Evolutionary conservation across 148 eudicot genomes (phyloP).

Genomic region (Rhododendron simsii): DNA sequence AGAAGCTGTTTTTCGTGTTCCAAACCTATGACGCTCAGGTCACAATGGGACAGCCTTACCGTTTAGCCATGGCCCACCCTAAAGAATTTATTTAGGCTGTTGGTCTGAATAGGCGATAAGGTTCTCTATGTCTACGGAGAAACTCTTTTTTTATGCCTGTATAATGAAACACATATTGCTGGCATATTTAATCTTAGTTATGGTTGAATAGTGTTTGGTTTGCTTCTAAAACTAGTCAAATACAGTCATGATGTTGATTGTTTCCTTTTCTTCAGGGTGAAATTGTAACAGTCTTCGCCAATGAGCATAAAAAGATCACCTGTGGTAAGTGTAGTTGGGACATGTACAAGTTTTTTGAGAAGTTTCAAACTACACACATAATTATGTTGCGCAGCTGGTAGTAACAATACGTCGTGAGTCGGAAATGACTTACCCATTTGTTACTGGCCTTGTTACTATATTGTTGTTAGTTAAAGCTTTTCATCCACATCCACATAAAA

Average conservation of each 20-base stretch:
- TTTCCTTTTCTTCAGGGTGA: conserved; percentile 57
- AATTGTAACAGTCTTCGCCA: conserved; percentile 82
- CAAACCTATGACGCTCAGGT: not conserved
- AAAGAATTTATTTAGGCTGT: not conserved
- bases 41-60: not conserved
- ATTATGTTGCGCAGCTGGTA: not conserved
- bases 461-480: not conserved
- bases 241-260: not conserved
- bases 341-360: not conserved
- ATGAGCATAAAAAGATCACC: conserved; percentile 73
- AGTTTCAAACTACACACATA: not conserved
- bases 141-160: not conserved
- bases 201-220: not conserved
- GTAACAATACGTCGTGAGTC: not conserved
- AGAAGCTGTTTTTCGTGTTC: not conserved
- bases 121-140: not conserved
- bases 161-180: not conserved
- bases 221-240: not conserved
- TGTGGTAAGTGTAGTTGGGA: conserved; percentile 54
- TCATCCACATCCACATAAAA: not conserved
- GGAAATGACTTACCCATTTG: not conserved
- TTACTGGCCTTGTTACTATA: not conserved
- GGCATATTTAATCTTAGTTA: not conserved
- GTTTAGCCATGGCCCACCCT: not conserved
- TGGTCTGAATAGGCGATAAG: not conserved